Base-by-base conservation (phyloP, 176 grass and related monocot species). In the Raddia distichophylla region DNA sequence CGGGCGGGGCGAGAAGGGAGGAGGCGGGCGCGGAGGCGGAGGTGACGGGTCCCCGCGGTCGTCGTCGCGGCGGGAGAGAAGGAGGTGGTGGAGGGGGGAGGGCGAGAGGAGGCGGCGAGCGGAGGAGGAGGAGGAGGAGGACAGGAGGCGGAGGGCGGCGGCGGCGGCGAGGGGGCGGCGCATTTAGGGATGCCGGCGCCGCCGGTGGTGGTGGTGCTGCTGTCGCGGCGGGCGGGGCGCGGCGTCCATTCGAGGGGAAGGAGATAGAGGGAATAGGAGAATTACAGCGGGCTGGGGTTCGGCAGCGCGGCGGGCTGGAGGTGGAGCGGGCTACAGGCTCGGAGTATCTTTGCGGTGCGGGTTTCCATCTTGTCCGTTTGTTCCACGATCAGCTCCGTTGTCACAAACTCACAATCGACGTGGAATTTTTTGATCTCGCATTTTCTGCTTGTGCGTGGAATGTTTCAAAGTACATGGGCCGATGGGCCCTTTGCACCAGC, bases 201-300 rank as follows among this genome's bases (percentile, higher is more conserved):
- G 27, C 27, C 27, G 27, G 27, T 27, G 27, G 34, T 82, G 69
- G 27, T 77, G 84, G 40, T 60, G 64, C 13, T 68, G 80, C 72
- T 83, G 70, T 74, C 34, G 87, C 75, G 67, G 87, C 77, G 56
- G 83, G 74, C 71, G 64, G 69, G 67, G 85, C 83, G 65, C 85
- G 44, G 82, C 62, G 37, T 40, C 37, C 37, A 40, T 40, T 40
- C 37, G 37, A 40, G 1, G 37, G 37, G 27, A 27, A 40, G 4
- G 37, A 40, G 37, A 40, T 40, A 40, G 37, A 40, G 4, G 4
- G 37, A 40, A 40, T 5, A 40, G 37, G 37, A 40, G 37, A 40
- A 5, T 5, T 3, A 40, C 4, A 40, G 37, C 37, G 37, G 37
- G 37, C 4, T 40, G 37, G 37, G 37, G 37, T 40, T 27, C 27